These are phyloP conservation scores for Juglanconis sp. DNA, from an alignment of 2,329 filamentous ascomycete species.

Conservation along the genomic window DNA sequence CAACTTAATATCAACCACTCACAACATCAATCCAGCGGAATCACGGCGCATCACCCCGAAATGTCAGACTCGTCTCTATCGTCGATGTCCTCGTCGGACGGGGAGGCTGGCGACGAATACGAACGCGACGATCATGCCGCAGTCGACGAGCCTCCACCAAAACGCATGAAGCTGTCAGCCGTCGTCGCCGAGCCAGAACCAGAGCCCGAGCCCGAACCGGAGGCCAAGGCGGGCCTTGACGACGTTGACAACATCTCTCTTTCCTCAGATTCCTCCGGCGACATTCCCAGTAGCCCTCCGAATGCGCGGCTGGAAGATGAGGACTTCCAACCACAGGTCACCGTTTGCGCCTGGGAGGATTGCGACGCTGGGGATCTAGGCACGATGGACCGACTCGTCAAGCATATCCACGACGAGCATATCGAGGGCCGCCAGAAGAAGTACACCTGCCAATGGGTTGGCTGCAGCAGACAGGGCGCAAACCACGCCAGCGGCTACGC, in stretches of 20 bases:
- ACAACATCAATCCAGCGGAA: not conserved
- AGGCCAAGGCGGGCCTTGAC: constrained; percentile 47
- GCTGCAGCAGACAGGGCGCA: constrained; percentile 83
- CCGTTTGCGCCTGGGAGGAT: constrained; percentile 73
- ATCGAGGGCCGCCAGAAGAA: constrained; percentile 92
- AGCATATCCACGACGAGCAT: constrained; percentile 88
- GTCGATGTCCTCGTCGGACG: constrained; percentile 38
- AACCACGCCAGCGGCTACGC: constrained; percentile 95
- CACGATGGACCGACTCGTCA: constrained; percentile 78
- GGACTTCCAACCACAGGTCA: constrained; percentile 74
- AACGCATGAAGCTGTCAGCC: constrained; percentile 47
- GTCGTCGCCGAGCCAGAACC: constrained; percentile 42
- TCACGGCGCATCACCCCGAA: not conserved
- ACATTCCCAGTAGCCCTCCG: constrained; percentile 69
- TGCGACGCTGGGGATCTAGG: constrained; percentile 68
- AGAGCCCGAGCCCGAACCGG: constrained; percentile 47
- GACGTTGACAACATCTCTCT: constrained; percentile 47
- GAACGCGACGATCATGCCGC: constrained; percentile 38
- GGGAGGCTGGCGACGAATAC: constrained; percentile 35
- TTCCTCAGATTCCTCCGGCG: constrained; percentile 81
- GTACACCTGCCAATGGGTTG: constrained; percentile 97
- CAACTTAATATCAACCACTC: not conserved
- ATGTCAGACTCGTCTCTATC: constrained; percentile 45
- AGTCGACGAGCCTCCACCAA: constrained; percentile 39
- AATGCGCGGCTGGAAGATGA: constrained; percentile 70